Conservation (phyloP, 179 eudicot species). For the Camellia oleifera region DNA sequence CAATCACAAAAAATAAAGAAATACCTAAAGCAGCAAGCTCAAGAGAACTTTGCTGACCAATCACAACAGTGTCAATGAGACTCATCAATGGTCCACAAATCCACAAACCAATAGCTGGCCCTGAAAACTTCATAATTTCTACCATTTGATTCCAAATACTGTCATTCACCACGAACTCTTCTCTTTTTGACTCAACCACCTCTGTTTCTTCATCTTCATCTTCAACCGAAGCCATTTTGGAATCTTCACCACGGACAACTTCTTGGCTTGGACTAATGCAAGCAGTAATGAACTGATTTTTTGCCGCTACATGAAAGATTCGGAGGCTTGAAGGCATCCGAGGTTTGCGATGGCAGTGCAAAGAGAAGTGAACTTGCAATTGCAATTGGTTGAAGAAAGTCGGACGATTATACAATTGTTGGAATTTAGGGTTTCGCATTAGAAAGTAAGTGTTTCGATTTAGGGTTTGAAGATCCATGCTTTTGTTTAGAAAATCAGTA, state of each 20-base stretch:
- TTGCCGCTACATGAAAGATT: neutral
- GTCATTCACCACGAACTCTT: conserved; percentile 27
- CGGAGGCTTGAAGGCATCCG: neutral
- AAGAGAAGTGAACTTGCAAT: neutral
- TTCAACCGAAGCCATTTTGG: conserved; percentile 13
- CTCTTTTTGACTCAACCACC: conserved; percentile 22
- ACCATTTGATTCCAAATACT: conserved; percentile 74
- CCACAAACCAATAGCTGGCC: conserved; percentile 95
- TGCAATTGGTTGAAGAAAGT: neutral
- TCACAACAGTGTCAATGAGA: conserved; percentile 92
- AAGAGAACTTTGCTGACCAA: conserved; percentile 88
- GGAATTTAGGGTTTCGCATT: conserved; percentile 10
- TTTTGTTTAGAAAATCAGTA: neutral
- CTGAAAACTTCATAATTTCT: conserved; percentile 87
- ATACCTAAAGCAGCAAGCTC: conserved; percentile 98
- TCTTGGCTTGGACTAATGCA: conserved; percentile 35
- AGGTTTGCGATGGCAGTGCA: neutral
- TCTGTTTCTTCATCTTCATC: conserved; percentile 16
- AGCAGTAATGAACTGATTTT: neutral
- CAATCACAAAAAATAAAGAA: no score
- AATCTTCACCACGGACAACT: conserved; percentile 15
- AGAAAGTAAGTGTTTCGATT: conserved; percentile 1
- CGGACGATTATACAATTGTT: neutral
- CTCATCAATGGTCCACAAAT: conserved; percentile 95
- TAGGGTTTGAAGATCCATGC: conserved; percentile 27